A percentile compares a stretch with the other conserved stretches of the same genome.
Conservation (phyloP, 495 filamentous ascomycete species). For the Lophiostoma macrostomum region DNA sequence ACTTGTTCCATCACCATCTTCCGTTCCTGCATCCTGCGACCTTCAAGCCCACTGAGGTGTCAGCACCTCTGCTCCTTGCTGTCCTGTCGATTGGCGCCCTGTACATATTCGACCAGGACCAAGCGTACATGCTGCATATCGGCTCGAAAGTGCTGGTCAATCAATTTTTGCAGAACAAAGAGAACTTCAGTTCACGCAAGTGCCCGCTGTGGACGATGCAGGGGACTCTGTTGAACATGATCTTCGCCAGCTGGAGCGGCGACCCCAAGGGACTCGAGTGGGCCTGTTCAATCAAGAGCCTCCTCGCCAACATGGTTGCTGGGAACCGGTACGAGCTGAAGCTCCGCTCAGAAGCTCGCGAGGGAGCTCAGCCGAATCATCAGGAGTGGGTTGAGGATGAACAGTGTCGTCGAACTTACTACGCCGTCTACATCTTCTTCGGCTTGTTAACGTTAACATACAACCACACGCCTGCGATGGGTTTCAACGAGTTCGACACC, state of each 20-base stretch:
- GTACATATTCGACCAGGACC: slow-evolving; percentile 94
- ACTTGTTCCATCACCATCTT: slow-evolving; percentile 92
- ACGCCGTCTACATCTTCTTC: slow-evolving; percentile 99
- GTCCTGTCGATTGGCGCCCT: slow-evolving; percentile 94
- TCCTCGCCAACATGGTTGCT: slow-evolving; percentile 96
- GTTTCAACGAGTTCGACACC: slow-evolving; percentile 95
- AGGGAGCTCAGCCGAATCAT: slow-evolving; percentile 69
- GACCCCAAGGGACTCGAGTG: slow-evolving; percentile 96
- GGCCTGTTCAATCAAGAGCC: slow-evolving; percentile 97
- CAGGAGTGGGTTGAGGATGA: slow-evolving; percentile 97
- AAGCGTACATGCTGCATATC: slow-evolving; percentile 94
- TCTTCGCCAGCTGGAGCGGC: slow-evolving; percentile 98
- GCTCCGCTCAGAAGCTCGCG: slow-evolving; percentile 82
- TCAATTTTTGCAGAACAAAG: slow-evolving; percentile 95
- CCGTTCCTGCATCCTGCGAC: slow-evolving; percentile 94
- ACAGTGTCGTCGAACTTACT: slow-evolving; percentile 93
- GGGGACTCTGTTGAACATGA: slow-evolving; percentile 93
- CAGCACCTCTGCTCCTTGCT: slow-evolving; percentile 79
- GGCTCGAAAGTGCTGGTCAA: slow-evolving; percentile 95
- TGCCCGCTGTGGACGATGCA: slow-evolving; percentile 98
- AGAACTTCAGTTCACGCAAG: slow-evolving; percentile 97
- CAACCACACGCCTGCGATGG: slow-evolving; percentile 96
- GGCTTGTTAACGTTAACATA: slow-evolving; percentile 92
- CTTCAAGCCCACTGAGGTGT: slow-evolving; percentile 73
- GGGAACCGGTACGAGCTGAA: slow-evolving; percentile 96